Percentiles rank a stretch among this genome's conserved stretches.
Conservation (phyloP, 1,284 basidiomycete species). For the Apiotrichum montevideense region DNA sequence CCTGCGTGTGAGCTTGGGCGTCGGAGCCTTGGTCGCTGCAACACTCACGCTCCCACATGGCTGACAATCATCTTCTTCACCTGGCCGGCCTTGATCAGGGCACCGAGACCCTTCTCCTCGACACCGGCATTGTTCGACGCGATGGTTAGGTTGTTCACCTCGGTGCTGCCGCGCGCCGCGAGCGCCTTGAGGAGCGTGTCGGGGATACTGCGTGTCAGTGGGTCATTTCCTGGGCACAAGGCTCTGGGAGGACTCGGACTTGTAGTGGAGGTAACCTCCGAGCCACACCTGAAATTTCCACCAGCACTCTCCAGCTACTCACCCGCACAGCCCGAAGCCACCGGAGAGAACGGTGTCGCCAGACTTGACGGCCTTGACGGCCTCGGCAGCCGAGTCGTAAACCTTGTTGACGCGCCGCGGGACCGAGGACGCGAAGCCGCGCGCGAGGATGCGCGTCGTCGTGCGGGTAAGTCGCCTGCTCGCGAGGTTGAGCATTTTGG, state of each 20-base stretch:
- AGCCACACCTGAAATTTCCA: too few species aligned
- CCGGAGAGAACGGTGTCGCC: slow-evolving; percentile 15
- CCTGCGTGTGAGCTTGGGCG: neutral
- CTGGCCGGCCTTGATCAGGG: slow-evolving; percentile 64
- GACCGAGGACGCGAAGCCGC: slow-evolving; percentile 5
- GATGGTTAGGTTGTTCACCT: slow-evolving; percentile 10
- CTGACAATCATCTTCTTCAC: slow-evolving; percentile 80
- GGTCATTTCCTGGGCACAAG: neutral
- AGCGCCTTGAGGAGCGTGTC: slow-evolving; percentile 17
- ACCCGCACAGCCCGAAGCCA: slow-evolving; percentile 21
- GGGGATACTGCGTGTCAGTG: slow-evolving; percentile 2
- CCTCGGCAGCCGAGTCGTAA: slow-evolving; percentile 9
- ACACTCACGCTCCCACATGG: slow-evolving; percentile 59
- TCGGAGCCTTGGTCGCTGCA: slow-evolving; percentile 59
- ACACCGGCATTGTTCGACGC: slow-evolving; percentile 20
- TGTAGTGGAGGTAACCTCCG: neutral
- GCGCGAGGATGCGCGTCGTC: neutral
- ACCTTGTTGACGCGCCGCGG: slow-evolving; percentile 4
- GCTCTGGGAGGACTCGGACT: neutral
- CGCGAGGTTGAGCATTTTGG: neutral
- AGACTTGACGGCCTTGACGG: slow-evolving; percentile 45
- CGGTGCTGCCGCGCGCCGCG: slow-evolving; percentile 6
- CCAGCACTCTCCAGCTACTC: neutral
- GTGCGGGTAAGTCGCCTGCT: neutral
- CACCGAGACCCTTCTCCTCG: slow-evolving; percentile 50